Percentiles rank a stretch among this genome's conserved stretches.
Evolutionary conservation across 345 rosid species (phyloP).

Genomic region (Angophora floribunda): DNA sequence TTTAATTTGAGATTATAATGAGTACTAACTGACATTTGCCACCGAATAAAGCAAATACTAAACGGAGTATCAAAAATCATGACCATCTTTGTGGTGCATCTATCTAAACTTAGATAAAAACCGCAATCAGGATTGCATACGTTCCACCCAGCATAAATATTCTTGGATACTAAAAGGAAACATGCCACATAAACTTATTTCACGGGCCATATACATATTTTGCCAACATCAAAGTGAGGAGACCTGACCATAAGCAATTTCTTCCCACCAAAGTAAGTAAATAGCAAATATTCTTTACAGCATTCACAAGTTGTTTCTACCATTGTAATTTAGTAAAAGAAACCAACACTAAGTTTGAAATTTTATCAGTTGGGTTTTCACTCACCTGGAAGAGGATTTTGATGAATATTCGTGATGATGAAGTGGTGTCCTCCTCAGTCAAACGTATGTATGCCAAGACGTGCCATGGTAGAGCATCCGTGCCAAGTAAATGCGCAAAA

Average conservation of each 20-base stretch:
- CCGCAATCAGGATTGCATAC: background rate
- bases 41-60: background rate
- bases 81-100: background rate
- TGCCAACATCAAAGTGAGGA: background rate
- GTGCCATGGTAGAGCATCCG: constrained; percentile 93
- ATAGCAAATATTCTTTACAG: background rate
- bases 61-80: background rate
- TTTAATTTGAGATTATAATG: background rate
- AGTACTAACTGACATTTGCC: background rate
- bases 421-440: constrained; percentile 92
- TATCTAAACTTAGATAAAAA: background rate
- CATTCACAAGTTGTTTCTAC: background rate
- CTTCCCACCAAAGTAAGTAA: background rate
- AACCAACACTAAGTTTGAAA: background rate
- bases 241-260: background rate
- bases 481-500: constrained; percentile 89
- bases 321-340: background rate
- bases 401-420: constrained; percentile 85
- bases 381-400: constrained; percentile 87
- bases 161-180: background rate
- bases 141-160: background rate
- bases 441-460: constrained; percentile 71
- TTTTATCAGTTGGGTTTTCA: background rate
- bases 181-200: background rate
- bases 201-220: background rate